Percentiles rank a stretch among this genome's conserved stretches.
These are phyloP conservation scores for Dittrichia graveolens DNA, from an alignment of 129 eudicot species.

Conservation along the genomic window DNA sequence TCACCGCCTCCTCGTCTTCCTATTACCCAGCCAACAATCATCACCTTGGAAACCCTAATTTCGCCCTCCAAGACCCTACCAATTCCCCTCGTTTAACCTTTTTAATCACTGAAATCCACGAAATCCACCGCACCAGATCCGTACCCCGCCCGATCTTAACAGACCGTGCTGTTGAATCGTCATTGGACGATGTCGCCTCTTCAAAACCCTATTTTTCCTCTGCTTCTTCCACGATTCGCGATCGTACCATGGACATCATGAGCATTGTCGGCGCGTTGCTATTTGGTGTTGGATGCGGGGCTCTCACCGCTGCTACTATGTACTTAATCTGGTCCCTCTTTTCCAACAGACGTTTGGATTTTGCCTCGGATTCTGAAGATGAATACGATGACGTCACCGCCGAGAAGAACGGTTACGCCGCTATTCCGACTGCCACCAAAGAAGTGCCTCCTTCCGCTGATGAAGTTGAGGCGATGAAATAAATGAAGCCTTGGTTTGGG, in stretches of 20 bases:
- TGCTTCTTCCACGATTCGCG: slow-evolving; percentile 49
- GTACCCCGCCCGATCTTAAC: slow-evolving; percentile 29
- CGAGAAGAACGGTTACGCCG: slow-evolving; percentile 58
- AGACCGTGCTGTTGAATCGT: slow-evolving; percentile 31
- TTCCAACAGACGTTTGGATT: slow-evolving; percentile 42
- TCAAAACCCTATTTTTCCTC: slow-evolving; percentile 31
- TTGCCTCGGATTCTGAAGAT: slow-evolving; percentile 42
- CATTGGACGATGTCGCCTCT: slow-evolving; percentile 8
- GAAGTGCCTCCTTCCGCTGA: slow-evolving; percentile 36
- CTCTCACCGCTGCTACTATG: slow-evolving; percentile 79
- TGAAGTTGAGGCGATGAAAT: slow-evolving; percentile 43
- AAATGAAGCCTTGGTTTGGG: slow-evolving; percentile 10
- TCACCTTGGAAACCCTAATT: slow-evolving; percentile 37
- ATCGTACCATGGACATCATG: slow-evolving; percentile 73
- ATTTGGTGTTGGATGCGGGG: slow-evolving; percentile 92
- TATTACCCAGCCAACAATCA: slow-evolving; percentile 30
- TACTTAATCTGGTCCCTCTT: slow-evolving; percentile 71
- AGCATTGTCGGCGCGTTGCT: slow-evolving; percentile 83
- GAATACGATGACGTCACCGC: slow-evolving; percentile 40
- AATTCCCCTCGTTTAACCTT: slow-evolving; percentile 45
- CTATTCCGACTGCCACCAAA: slow-evolving; percentile 43
- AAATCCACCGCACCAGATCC: slow-evolving; percentile 36
- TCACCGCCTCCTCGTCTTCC: slow-evolving; percentile 61
- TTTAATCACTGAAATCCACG: slow-evolving; percentile 51
- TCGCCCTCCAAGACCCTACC: slow-evolving; percentile 43